Percentiles rank a stretch among this genome's conserved stretches.
phyloP scores from a whole-genome alignment of 208 protist species.

The Trypanosoma conorhini region DNA sequence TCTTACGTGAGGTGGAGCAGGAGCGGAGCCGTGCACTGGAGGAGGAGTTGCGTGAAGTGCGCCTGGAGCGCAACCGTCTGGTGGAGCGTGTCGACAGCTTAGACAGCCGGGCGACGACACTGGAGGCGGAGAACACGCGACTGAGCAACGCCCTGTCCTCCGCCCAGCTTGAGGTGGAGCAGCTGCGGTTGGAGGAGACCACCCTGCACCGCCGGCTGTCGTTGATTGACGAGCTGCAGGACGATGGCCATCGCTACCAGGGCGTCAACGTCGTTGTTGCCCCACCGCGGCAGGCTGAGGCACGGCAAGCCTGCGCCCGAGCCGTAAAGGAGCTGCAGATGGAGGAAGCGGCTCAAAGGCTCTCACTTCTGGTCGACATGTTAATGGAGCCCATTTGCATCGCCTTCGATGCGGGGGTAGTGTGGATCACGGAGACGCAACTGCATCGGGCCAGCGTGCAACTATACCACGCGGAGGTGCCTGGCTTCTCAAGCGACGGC shows the following conservation, averaged over 20 bases:
- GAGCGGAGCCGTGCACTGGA: conserved; percentile 40
- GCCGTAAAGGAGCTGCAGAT: conserved; percentile 24
- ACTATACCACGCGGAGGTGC: conserved; percentile 13
- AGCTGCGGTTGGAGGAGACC: conserved; percentile 66
- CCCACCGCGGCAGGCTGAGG: conserved; percentile 5
- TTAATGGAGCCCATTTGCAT: conserved; percentile 85
- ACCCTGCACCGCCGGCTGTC: conserved; percentile 38
- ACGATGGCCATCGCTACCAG: conserved; percentile 21
- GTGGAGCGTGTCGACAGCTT: conserved; percentile 40
- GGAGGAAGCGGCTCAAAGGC: conserved; percentile 54
- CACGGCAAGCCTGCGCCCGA: background rate
- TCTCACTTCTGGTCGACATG: conserved; percentile 57
- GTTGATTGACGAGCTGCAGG: conserved; percentile 28
- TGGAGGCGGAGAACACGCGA: conserved; percentile 34
- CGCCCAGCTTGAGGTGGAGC: conserved; percentile 52
- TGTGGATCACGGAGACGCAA: conserved; percentile 66
- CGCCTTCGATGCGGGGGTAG: conserved; percentile 85
- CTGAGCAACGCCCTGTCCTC: conserved; percentile 23
- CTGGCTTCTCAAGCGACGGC: background rate
- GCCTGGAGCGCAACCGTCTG: conserved; percentile 37
- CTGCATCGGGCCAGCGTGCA: conserved; percentile 24
- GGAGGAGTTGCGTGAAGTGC: conserved; percentile 38
- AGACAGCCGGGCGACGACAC: conserved; percentile 12
- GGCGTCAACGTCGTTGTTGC: conserved; percentile 26
- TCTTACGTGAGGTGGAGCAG: conserved; percentile 79